Conservation (phyloP, 2,329 filamentous ascomycete genomes). For the Alternaria sp. region DNA sequence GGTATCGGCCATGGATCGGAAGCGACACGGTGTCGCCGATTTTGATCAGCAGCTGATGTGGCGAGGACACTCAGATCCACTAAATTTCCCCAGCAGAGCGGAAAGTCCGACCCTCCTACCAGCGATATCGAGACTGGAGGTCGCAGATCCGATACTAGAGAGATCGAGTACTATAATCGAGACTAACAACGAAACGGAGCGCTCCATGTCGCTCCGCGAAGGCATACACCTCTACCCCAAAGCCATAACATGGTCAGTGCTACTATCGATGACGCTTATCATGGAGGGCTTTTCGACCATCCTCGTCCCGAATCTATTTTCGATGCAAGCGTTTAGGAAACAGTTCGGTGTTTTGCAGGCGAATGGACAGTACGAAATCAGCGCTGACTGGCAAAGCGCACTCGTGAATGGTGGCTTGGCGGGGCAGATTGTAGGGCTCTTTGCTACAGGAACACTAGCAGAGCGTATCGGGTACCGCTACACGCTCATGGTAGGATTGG, state of each 20-base stretch:
- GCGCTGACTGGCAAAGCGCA: constrained; percentile 54
- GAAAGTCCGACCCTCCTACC: not conserved
- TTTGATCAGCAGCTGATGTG: not conserved
- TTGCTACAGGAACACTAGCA: constrained; percentile 52
- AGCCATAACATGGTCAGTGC: constrained; percentile 80
- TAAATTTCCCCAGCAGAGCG: not conserved
- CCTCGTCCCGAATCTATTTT: constrained; percentile 78
- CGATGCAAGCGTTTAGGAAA: constrained; percentile 51
- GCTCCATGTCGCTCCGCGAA: constrained; percentile 64
- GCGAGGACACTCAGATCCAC: constrained; percentile 5
- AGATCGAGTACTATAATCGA: not conserved
- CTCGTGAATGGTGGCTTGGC: constrained; percentile 53
- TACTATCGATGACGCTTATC: constrained; percentile 83
- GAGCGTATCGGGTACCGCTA: constrained; percentile 49
- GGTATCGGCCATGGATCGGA: not conserved
- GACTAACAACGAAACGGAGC: constrained; percentile 12
- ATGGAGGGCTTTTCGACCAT: constrained; percentile 89
- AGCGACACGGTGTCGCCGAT: not conserved
- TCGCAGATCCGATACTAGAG: not conserved
- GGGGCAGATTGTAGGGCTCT: constrained; percentile 53
- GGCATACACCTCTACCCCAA: constrained; percentile 82
- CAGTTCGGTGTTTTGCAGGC: constrained; percentile 42
- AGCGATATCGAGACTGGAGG: not conserved
- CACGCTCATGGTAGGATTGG: constrained; percentile 25
- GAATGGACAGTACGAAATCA: constrained; percentile 42